phyloP scores from a whole-genome alignment of 257 asterid genomes.

The Nicotiana obtusifolia region DNA sequence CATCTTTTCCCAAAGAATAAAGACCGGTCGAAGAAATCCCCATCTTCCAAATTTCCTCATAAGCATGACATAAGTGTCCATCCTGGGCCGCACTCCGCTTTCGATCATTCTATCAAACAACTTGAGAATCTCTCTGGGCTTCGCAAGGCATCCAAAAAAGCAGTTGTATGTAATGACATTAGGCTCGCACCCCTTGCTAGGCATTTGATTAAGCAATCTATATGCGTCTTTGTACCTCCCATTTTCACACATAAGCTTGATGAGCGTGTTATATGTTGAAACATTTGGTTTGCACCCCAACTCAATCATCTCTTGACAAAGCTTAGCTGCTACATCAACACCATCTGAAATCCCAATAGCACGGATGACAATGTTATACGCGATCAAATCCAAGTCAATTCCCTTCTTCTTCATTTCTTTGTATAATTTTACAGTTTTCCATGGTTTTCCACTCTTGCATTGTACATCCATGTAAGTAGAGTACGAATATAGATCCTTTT shows the following conservation, averaged over 20 bases:
- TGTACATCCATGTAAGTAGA: conserved; percentile 85
- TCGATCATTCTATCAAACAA: conserved; percentile 73
- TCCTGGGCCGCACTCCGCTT: conserved; percentile 60
- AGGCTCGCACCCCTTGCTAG: conserved; percentile 57
- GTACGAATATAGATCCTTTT: conserved; percentile 72
- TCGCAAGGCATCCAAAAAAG: conserved; percentile 61
- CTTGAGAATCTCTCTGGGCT: conserved; percentile 67
- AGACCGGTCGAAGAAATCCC: conserved; percentile 89
- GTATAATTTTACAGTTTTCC: conserved; percentile 74
- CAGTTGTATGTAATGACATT: conserved; percentile 61
- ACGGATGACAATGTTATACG: conserved; percentile 70
- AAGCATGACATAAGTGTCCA: conserved; percentile 89
- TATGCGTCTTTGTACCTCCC: conserved; percentile 73
- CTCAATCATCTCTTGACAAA: conserved; percentile 74
- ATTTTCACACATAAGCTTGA: conserved; percentile 73
- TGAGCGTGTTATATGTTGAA: conserved; percentile 60
- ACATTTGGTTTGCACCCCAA: conserved; percentile 62
- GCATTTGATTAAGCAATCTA: conserved; percentile 53
- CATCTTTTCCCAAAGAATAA: conserved; percentile 70
- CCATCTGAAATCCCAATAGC: conserved; percentile 79
- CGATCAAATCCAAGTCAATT: conserved; percentile 61
- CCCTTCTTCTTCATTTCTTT: conserved; percentile 84
- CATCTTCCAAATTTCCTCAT: conserved; percentile 93
- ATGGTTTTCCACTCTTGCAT: conserved; percentile 78
- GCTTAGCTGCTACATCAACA: conserved; percentile 61